Evolutionary conservation across 83 land plant genomes (phyloP).

Genomic region (Picea engelmannii): DNA sequence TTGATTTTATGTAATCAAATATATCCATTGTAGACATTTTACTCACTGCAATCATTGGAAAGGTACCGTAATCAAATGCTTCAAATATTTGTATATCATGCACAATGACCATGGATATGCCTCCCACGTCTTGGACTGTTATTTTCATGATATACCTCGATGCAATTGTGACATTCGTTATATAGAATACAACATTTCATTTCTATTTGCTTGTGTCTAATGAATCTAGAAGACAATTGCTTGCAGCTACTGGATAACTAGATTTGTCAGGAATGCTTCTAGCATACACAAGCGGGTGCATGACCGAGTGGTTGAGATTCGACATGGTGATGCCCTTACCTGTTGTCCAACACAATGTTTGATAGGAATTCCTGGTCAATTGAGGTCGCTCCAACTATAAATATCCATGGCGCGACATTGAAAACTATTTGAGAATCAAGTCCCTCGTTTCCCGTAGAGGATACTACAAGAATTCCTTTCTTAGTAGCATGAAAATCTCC

Average conservation of each 20-base stretch:
- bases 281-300: slow-evolving; percentile 44
- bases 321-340: slow-evolving; percentile 55
- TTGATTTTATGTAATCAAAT: slow-evolving; percentile 52
- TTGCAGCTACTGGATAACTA: slow-evolving; percentile 41
- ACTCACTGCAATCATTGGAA: slow-evolving; percentile 54
- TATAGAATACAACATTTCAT: slow-evolving; percentile 59
- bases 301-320: slow-evolving; percentile 24
- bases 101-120: slow-evolving; percentile 50
- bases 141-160: slow-evolving; percentile 39
- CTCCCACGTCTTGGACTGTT: slow-evolving; percentile 53
- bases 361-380: slow-evolving; percentile 49
- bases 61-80: slow-evolving; percentile 54
- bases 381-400: slow-evolving; percentile 66
- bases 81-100: slow-evolving; percentile 29
- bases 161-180: slow-evolving; percentile 19
- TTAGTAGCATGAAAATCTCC: too few relatives aligned
- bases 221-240: slow-evolving; percentile 56
- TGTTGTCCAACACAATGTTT: slow-evolving; percentile 55
- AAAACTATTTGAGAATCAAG: slow-evolving; percentile 52
- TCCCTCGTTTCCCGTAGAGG: slow-evolving; percentile 76
- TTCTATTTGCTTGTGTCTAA: slow-evolving; percentile 42
- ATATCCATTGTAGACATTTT: slow-evolving; percentile 29
- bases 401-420: slow-evolving; percentile 71
- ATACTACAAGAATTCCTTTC: slow-evolving; percentile 44
- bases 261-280: slow-evolving; percentile 28